Evolutionary conservation across 805 yeast species (phyloP).

Genomic region (Starmerella bombi): DNA sequence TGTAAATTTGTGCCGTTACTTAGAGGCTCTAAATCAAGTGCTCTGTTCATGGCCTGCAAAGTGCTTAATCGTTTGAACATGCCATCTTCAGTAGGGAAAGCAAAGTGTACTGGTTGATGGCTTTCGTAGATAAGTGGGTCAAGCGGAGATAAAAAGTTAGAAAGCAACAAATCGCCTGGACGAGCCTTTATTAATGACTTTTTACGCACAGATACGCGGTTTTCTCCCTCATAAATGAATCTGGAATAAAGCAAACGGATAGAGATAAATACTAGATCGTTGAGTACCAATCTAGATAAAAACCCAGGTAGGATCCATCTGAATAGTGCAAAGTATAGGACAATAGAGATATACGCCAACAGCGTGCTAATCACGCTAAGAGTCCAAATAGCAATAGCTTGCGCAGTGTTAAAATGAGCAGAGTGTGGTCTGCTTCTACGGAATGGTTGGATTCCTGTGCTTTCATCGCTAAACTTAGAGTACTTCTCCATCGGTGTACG

Average conservation of each 20-base stretch:
- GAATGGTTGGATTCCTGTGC: constrained; percentile 85
- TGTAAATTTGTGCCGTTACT: constrained; percentile 9
- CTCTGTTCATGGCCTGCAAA: constrained; percentile 13
- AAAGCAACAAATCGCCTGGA: constrained; percentile 39
- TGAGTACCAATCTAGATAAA: constrained; percentile 8
- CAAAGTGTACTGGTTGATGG: constrained; percentile 21
- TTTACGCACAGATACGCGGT: constrained; percentile 29
- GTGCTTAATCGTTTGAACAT: constrained; percentile 18
- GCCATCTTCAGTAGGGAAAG: constrained; percentile 33
- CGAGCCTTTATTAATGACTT: constrained; percentile 19
- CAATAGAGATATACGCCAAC: constrained; percentile 57
- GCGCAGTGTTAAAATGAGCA: background rate
- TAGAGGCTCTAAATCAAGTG: constrained; percentile 10
- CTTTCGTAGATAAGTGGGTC: constrained; percentile 35
- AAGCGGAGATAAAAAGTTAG: constrained; percentile 47
- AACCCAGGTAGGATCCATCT: constrained; percentile 8
- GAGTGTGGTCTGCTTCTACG: constrained; percentile 34
- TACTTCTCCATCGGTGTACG: constrained; percentile 74
- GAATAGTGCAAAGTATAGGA: constrained; percentile 8
- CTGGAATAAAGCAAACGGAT: constrained; percentile 19
- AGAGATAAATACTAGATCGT: constrained; percentile 8
- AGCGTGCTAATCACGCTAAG: constrained; percentile 75
- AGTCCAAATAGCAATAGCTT: constrained; percentile 33
- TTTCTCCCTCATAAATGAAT: constrained; percentile 38
- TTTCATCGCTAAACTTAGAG: constrained; percentile 72